Conservation (phyloP, 306 rosid genomes). For the Hippophae rhamnoides region DNA sequence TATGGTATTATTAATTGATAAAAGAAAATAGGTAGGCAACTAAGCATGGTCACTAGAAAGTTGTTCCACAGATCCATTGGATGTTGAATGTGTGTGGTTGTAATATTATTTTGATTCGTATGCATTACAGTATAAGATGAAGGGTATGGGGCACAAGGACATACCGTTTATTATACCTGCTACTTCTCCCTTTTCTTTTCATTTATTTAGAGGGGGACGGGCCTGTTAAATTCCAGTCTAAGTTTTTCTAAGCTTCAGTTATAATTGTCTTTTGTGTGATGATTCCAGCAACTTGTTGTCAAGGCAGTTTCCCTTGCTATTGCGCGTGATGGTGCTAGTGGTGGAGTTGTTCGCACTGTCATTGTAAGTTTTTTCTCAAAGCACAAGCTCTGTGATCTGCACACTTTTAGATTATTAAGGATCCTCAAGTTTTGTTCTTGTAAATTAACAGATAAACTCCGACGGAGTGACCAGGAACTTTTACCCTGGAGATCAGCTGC, state of each 20-base stretch:
- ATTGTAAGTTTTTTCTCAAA: constrained; percentile 40
- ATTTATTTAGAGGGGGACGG: too few species aligned
- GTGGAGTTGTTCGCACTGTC: constrained; percentile 95
- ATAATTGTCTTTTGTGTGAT: constrained; percentile 8
- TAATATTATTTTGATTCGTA: neutral
- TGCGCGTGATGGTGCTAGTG: constrained; percentile 99
- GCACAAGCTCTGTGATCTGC: too few species aligned
- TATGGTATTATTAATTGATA: too few species aligned
- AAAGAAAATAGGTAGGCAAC: too few species aligned
- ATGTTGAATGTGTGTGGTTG: neutral
- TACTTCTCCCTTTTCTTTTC: too few species aligned
- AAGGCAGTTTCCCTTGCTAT: constrained; percentile 98
- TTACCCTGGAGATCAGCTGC: constrained; percentile 73
- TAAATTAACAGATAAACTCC: constrained; percentile 52
- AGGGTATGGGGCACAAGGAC: too few species aligned
- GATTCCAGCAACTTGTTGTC: constrained; percentile 60
- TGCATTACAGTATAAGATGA: too few species aligned
- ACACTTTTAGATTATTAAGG: too few species aligned
- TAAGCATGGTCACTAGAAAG: too few species aligned
- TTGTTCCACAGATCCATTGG: too few species aligned
- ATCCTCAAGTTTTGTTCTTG: neutral
- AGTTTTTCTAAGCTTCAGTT: neutral
- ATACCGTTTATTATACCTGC: too few species aligned
- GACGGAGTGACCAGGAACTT: constrained; percentile 89
- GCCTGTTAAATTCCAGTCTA: neutral